phyloP scores from a whole-genome alignment of 371 early-diverging fungal species.

The Mortierella polycephala region DNA sequence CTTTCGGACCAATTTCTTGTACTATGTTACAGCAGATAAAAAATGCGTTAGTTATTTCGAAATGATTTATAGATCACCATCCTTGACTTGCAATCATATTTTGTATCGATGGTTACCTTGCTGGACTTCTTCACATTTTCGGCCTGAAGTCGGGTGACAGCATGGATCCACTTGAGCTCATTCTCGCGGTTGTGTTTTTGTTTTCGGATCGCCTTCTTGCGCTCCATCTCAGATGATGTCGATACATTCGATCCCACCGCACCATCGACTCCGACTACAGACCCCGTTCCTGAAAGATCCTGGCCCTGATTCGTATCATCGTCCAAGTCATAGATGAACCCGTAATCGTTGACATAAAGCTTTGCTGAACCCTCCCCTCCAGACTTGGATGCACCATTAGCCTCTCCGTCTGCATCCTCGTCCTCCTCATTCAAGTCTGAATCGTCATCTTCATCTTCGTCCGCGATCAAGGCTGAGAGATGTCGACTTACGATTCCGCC shows the following conservation, averaged over 20 bases:
- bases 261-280: constrained; percentile 18
- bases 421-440: constrained; percentile 24
- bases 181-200: constrained; percentile 21
- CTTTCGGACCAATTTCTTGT: constrained; percentile 72
- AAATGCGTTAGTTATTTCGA: neutral
- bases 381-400: neutral
- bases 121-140: constrained; percentile 38
- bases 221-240: constrained; percentile 17
- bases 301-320: constrained; percentile 21
- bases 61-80: neutral
- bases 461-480: neutral
- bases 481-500: constrained; percentile 13
- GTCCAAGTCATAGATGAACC: constrained; percentile 27
- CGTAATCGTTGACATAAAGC: constrained; percentile 27
- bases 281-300: constrained; percentile 24
- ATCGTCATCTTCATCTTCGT: constrained; percentile 20
- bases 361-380: neutral
- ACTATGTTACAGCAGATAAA: constrained; percentile 37
- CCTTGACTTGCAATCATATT: neutral
- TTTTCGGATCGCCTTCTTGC: constrained; percentile 15
- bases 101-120: constrained; percentile 20
- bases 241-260: constrained; percentile 15
- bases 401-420: constrained; percentile 7
- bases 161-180: constrained; percentile 47
- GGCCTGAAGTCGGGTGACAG: constrained; percentile 16